A percentile compares a stretch with the other conserved stretches of the same genome.
phyloP scores from a whole-genome alignment of 805 yeast genomes.

The Diddensiella santjacobensis region DNA sequence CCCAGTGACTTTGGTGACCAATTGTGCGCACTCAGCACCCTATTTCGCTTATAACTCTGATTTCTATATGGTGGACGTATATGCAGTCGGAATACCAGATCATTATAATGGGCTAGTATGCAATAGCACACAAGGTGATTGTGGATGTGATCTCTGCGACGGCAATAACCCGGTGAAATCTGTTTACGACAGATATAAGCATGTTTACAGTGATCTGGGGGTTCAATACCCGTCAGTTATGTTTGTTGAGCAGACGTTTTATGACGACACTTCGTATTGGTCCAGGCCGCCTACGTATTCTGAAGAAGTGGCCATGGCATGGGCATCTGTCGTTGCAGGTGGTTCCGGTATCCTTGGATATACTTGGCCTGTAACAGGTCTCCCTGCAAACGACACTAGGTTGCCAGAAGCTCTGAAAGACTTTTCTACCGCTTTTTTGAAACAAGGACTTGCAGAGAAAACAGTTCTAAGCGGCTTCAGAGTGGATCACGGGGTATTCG shows the following conservation, averaged over 20 bases:
- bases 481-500: conserved; percentile 2
- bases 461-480: conserved; percentile 14
- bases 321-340: conserved; percentile 9
- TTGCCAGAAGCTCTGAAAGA: conserved; percentile 11
- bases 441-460: not conserved
- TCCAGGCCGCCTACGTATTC: conserved; percentile 14
- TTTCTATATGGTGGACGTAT: conserved; percentile 14
- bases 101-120: conserved; percentile 11
- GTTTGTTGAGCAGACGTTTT: conserved; percentile 16
- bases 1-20: conserved; percentile 14
- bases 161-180: conserved; percentile 9
- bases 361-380: conserved; percentile 15
- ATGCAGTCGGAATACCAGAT: conserved; percentile 13
- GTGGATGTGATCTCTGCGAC: conserved; percentile 17
- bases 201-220: conserved; percentile 10
- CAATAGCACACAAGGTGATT: conserved; percentile 14
- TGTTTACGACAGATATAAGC: conserved; percentile 9
- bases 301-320: conserved; percentile 16
- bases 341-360: conserved; percentile 15
- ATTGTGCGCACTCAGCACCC: conserved; percentile 14
- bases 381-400: conserved; percentile 1
- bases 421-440: conserved; percentile 8
- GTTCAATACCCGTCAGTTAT: conserved; percentile 12
- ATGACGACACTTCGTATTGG: conserved; percentile 15
- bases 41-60: conserved; percentile 9